Conservation (phyloP, 1,284 basidiomycete species). For the Irpex sp. region DNA sequence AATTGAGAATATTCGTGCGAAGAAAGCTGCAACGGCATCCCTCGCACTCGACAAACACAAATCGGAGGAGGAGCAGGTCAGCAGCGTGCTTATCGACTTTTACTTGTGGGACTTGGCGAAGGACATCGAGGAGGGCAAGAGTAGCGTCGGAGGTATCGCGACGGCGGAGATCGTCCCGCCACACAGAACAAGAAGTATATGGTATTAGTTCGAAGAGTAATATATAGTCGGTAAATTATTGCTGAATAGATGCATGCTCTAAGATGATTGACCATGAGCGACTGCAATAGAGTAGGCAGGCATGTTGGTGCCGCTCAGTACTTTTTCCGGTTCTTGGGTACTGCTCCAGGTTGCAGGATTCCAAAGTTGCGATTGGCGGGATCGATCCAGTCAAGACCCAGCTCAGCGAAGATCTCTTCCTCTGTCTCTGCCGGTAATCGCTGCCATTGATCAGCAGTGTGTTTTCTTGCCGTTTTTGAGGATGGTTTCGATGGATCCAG, state of each 20-base stretch:
- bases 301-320: background rate
- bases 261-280: background rate
- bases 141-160: conserved; percentile 51
- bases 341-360: conserved; percentile 2
- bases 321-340: background rate
- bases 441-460: conserved; percentile 37
- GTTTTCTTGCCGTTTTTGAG: background rate
- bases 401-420: conserved; percentile 38
- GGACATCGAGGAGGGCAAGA: conserved; percentile 58
- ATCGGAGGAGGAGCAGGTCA: conserved; percentile 39
- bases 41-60: background rate
- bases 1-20: conserved; percentile 32
- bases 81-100: conserved; percentile 81
- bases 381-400: conserved; percentile 41
- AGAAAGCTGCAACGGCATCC: conserved; percentile 7
- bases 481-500: conserved; percentile 18
- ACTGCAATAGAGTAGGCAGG: background rate
- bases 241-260: background rate
- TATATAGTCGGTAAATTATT: background rate
- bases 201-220: conserved; percentile 52
- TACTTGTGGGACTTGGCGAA: conserved; percentile 86
- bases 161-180: conserved; percentile 61
- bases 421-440: conserved; percentile 40
- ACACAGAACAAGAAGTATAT: conserved; percentile 78
- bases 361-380: conserved; percentile 38